Base-by-base conservation (phyloP, 2,329 filamentous ascomycete genomes). In the Colletotrichum simmondsii region DNA sequence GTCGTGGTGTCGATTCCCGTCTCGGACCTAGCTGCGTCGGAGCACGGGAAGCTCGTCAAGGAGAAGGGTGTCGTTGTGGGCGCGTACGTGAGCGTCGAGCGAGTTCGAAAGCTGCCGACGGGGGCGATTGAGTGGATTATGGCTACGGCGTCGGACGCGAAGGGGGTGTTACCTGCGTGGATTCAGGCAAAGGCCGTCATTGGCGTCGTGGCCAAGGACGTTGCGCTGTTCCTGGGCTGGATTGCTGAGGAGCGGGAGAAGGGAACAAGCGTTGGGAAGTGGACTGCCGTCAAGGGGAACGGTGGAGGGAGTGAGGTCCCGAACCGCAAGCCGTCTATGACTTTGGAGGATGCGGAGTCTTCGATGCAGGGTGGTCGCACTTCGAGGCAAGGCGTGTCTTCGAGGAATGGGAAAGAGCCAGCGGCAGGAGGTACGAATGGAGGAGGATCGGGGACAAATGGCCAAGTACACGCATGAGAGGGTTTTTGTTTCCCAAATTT, bases 61-160 rank as follows among this genome's bases (percentile, higher is more conserved):
- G 85, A 86, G 24, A 85, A 86, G 73, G 85, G 81, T 35, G 81
- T 89, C 3, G 87, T 91, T 8, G 80, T 88, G 35, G 93, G 89
- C 4, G 84, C 85, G 11, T 95, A 94, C 77, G 89, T 86, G 32
- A 92, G 90, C 75, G 85, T 95, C 1, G 93, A 95, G 83, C 83
- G 89, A 58, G 82, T 93, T 42, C 82, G 87, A 68, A 83, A 86
- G 77, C 73, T 87, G 5, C 79, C 77, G 4, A 78, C 76, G n/a
- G 82, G 83, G 1, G 80, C 83, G 22, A 86, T 94, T 59, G 91
- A 93, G 80, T 97, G 94, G 94, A 85, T 92, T 71, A 95, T 96
- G 92, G 92, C 90, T 10, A 95, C 93, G 11, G 89, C 91, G 12
- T 93, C 91, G 72, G 89, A 95, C 79, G 93, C 93, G 0, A 87